Percentiles rank a stretch among this genome's conserved stretches.
Conservation (phyloP, 306 rosid species). For the Purshia tridentata region DNA sequence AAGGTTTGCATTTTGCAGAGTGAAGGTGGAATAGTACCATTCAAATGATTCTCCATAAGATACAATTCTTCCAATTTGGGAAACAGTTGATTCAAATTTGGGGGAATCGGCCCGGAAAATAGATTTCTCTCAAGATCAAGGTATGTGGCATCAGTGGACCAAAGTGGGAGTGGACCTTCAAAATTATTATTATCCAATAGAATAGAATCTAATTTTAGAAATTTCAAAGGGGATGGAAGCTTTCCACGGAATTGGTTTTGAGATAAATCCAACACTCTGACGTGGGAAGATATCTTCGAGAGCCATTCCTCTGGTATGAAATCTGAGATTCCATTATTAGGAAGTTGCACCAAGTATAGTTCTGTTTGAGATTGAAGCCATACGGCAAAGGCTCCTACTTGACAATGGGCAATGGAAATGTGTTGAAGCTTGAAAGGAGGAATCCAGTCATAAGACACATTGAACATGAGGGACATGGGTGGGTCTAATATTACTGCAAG, state of each 20-base stretch:
- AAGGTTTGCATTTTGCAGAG: not conserved
- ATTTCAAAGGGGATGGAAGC: not conserved
- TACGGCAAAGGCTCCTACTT: not conserved
- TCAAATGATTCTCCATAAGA: not conserved
- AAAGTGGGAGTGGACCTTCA: not conserved
- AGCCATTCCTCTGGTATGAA: not conserved
- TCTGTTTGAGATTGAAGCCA: constrained; percentile 1
- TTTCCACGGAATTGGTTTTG: not conserved
- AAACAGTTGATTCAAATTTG: not conserved
- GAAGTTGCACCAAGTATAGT: not conserved
- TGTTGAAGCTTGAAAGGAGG: too few species aligned
- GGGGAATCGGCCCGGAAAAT: not conserved
- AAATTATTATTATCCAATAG: not conserved
- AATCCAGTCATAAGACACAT: too few species aligned
- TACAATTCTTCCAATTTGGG: accelerated
- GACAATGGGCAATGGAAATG: too few species aligned
- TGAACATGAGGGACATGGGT: too few species aligned
- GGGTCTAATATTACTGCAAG: too few species aligned
- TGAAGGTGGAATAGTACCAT: not conserved
- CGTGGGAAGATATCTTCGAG: not conserved
- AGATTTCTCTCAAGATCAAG: not conserved
- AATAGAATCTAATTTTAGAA: not conserved
- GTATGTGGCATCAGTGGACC: accelerated
- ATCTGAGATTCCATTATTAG: not conserved
- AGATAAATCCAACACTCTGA: not conserved